A percentile compares a stretch with the other conserved stretches of the same genome.
These are phyloP conservation scores for Hericium coralloides DNA, from an alignment of 768 basidiomycete species.

Conservation along the genomic window DNA sequence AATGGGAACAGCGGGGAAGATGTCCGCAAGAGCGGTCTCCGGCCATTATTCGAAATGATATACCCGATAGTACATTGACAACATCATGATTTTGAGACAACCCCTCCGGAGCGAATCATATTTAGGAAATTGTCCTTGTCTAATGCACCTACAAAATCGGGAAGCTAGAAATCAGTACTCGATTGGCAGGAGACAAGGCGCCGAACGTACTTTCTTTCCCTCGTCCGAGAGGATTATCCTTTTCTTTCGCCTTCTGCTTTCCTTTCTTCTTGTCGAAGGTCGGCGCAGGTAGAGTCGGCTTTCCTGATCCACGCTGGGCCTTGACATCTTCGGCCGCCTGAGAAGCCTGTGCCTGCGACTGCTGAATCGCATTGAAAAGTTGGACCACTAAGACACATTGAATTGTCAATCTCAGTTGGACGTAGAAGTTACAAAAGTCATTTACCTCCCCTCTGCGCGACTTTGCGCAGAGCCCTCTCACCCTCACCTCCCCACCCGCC, in stretches of 20 bases:
- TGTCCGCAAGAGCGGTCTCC: too few relatives aligned
- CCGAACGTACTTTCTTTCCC: slow-evolving; percentile 46
- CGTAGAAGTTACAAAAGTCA: neutral
- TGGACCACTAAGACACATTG: slow-evolving; percentile 51
- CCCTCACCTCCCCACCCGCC: slow-evolving; percentile 86
- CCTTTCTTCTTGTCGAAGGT: slow-evolving; percentile 39
- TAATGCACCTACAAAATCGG: slow-evolving; percentile 35
- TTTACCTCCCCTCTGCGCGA: slow-evolving; percentile 77
- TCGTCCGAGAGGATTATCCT: slow-evolving; percentile 43
- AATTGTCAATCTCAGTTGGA: neutral
- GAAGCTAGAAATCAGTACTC: slow-evolving; percentile 2
- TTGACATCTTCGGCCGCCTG: slow-evolving; percentile 50
- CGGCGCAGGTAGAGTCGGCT: slow-evolving; percentile 64
- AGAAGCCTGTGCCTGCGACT: slow-evolving; percentile 54
- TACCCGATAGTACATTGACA: too few relatives aligned
- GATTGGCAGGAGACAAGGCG: neutral
- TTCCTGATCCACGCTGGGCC: slow-evolving; percentile 59
- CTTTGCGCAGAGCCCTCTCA: slow-evolving; percentile 71
- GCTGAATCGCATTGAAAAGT: slow-evolving; percentile 80
- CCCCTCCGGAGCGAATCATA: slow-evolving; percentile 72
- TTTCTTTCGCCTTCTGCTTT: slow-evolving; percentile 42
- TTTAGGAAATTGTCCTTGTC: slow-evolving; percentile 74
- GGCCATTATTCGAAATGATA: too few relatives aligned
- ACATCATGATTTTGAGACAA: slow-evolving; percentile 58
- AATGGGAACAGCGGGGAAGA: too few relatives aligned